Conservation (phyloP, 1,284 basidiomycete species). For the Sanghuangporus weigelae region DNA sequence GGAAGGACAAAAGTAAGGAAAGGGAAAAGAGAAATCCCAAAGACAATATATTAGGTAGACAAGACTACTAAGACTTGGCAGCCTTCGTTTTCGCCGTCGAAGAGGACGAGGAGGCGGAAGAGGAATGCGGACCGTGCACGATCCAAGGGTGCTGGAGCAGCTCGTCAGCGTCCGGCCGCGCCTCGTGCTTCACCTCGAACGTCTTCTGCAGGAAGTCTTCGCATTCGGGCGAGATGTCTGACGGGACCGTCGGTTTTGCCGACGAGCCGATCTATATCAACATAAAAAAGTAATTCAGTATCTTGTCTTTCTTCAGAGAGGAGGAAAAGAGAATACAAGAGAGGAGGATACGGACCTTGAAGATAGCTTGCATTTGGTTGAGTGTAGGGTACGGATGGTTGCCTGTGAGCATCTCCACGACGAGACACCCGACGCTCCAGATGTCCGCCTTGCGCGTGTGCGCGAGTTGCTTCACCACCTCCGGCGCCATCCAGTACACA, state of each 20-base stretch:
- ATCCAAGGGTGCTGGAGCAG: slow-evolving; percentile 78
- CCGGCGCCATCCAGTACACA: slow-evolving; percentile 99
- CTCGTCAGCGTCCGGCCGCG: slow-evolving; percentile 76
- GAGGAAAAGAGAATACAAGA: too few species aligned
- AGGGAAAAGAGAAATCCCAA: neutral
- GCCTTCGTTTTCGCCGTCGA: slow-evolving; percentile 11
- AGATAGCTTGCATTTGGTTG: slow-evolving; percentile 99
- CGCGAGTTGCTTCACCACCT: slow-evolving; percentile 93
- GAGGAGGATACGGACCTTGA: slow-evolving; percentile 62
- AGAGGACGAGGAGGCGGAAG: neutral
- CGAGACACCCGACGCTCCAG: slow-evolving; percentile 96
- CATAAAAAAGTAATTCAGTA: neutral
- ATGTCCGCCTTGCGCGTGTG: slow-evolving; percentile 97
- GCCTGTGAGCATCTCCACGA: slow-evolving; percentile 98
- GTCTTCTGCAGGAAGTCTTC: slow-evolving; percentile 81
- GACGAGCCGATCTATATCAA: slow-evolving; percentile 75
- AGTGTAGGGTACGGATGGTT: slow-evolving; percentile 96
- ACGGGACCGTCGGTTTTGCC: slow-evolving; percentile 78
- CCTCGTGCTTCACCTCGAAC: slow-evolving; percentile 80
- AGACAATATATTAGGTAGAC: neutral
- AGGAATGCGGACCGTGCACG: slow-evolving; percentile 31
- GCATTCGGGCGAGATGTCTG: slow-evolving; percentile 83
- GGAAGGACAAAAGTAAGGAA: neutral
- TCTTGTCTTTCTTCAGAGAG: neutral
- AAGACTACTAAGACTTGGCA: slow-evolving; percentile 4